These are phyloP conservation scores for Breviolum minutum DNA, from an alignment of 73 alveolate genomes.

Conservation along the genomic window DNA sequence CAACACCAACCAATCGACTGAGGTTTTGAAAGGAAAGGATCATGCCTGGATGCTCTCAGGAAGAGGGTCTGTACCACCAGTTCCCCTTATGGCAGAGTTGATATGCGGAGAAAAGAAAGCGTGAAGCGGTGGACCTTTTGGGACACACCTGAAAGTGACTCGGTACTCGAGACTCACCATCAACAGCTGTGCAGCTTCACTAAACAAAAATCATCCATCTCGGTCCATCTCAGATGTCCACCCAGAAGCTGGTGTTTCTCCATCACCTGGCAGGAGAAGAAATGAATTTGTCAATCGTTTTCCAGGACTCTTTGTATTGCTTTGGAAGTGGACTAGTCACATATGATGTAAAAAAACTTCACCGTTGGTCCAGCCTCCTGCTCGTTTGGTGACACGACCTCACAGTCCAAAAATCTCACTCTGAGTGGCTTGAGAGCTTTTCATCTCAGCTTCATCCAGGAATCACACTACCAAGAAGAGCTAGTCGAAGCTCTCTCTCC, in stretches of 20 bases:
- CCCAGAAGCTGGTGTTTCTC: constrained; percentile 21
- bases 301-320: background rate
- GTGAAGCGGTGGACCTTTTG: background rate
- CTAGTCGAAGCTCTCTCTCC: constrained; percentile 96
- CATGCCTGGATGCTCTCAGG: background rate
- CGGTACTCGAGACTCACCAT: too few species aligned
- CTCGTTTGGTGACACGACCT: constrained; percentile 40
- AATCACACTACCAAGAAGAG: constrained; percentile 96
- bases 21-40: background rate
- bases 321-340: background rate
- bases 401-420: background rate
- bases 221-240: background rate
- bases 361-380: background rate
- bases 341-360: background rate
- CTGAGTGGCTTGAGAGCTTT: background rate
- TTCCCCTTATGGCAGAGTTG: constrained; percentile 12
- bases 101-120: background rate
- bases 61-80: constrained; percentile 17
- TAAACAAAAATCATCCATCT: too few species aligned
- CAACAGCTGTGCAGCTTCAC: too few species aligned
- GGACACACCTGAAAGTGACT: background rate
- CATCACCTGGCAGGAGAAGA: background rate
- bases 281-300: background rate
- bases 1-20: background rate
- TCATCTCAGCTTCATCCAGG: background rate